Base-by-base conservation (phyloP, 2,329 filamentous ascomycete species). In the Malbranchea zuffiana region DNA sequence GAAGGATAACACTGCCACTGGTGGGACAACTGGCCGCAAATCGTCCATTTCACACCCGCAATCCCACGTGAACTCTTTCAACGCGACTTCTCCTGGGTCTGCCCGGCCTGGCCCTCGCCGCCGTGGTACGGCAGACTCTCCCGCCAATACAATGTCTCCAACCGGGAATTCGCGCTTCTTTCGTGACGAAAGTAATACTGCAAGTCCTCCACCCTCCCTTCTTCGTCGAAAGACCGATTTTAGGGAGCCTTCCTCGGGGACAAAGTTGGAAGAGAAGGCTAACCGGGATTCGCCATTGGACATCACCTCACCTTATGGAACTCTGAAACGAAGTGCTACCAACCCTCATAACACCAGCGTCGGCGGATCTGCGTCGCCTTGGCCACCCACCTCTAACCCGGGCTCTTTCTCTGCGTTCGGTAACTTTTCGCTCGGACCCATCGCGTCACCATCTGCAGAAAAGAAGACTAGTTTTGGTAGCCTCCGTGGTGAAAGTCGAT, bases 61-160 rank as follows among this genome's bases (percentile, higher is more conserved):
- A 45, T 75, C 71, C 34, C 71, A 70, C 40, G 67, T 71, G 12
- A 70, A 67, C 39, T 70, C 72, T 31, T 87, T 80, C 57, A 80
- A 75, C 17, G 65, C 83, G 32, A 73, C 78, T 26, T 87, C 86
- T 7, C 83, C 86, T 2, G 80, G 78, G 6, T 74, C 77, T 24
- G 71, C 75, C 23, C 75, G 87, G 45, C 84, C 85, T 3, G 74
- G 77, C 17, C 78, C 77, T 23, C 78, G 88, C 49, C 83, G 88
- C 50, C 80, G 87, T 43, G 87, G 94, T 57, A 90, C 87, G 7
- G 82, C 85, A 49, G 62, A 90, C 69, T 66, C 81, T 61, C 19
- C 76, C 68, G 57, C 54, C 18, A 64, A 66, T 39, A 58, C 65
- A 10, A 59, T 70, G 51, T 66, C 66, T 25, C 67, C 68, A 6